Base-by-base conservation (phyloP, 1,284 basidiomycete species). In the Ustilago bromivora region DNA sequence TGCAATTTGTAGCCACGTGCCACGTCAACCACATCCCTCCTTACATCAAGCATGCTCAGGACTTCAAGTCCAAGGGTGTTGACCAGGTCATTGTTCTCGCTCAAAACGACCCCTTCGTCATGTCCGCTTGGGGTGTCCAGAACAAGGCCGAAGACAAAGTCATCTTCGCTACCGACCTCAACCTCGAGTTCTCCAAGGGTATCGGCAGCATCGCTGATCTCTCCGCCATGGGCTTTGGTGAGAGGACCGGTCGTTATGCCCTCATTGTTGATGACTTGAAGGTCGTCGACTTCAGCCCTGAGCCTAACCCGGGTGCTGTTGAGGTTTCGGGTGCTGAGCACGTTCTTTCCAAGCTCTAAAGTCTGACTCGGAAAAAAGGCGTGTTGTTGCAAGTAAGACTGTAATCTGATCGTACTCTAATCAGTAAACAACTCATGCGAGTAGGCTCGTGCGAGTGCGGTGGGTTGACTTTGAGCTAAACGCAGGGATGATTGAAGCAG, bases 81-180 rank as follows among this genome's bases (percentile, higher is more conserved):
- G 92, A 94, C 82, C 88, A 90, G 58, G 87, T 94, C 80, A 63
- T 91, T 89, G 81, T 86, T 3, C 81, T 87, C 53, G 81, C 85
- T 56, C 66, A 76, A 35, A 84, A 87, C 77, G 84, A 86, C 69
- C 76, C 79, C 52, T 83, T 81, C 68, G 84, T 83, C 68, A 80
- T 83, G 81, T 76, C 72, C 38, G 93, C 91, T 56, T 94, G 93
- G 92, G 91, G 89, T 19, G 76, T 91, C 58, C 88, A 90, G 66
- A 88, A 90, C 76, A 90, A 90, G 7, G 88, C 91, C 79, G 90
- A 92, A 85, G 92, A 94, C 85, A 91, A 92, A 88, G 90, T 92
- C 85, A 81, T 93, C 65, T 88, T 90, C 46, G 89, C 92, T 78
- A 90, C 90, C 40, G 93, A 94, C 85, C 79, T 88, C 35, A 85